Evolutionary conservation across 1,284 basidiomycete genomes (phyloP), one percentile per base, ranked within the genome.

Genomic region (Vanrija pseudolonga): DNA sequence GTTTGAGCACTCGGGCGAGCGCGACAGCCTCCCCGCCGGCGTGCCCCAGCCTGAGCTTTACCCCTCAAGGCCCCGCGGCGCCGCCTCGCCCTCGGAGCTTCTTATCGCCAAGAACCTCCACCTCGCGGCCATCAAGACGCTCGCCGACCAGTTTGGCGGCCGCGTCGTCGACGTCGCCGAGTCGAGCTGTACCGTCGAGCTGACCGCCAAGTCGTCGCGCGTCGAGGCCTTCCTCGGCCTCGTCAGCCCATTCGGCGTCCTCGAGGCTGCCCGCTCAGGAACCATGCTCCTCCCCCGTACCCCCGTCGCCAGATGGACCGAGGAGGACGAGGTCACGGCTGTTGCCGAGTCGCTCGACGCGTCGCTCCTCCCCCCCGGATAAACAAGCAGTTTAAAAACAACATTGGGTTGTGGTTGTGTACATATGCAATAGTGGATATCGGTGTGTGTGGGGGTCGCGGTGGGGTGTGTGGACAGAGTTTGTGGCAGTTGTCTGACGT

Each of bases 231-330:
- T 98, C 81, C 79, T 98, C 67, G 87, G 84, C 64, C 80, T 99
- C 45, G 80, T 98, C 63, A 87, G 93, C 72, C 95, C 95, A 6
- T 99, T 95, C 71, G 96, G 96, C 44, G 85, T 98, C 52, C 81
- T 98, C 50, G 95, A 98, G 79, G 88, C 90, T 45, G 90, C 93
- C 19, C 79, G 93, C 50, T 93, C 91, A 93, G 90, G 91, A 72
- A 79, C 90, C 45, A 97, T 97, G 93, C 91, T 90, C 22, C 94
- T 97, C 86, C 93, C 93, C 9, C 84, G 94, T 60, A 94, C 92
- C 24, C 93, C 93, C 3, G 88, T 96, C 67, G 79, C 83, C 24
- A 73, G 80, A 36, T 79, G 83, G 38, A 78, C 81, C 8, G 87
- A 89, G 45, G 87, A 89, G 9, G 83, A 84, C 53, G 75, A 77